Evolutionary conservation across 176 grass and related monocot species (phyloP), one percentile per base, ranked within the genome.

Genomic region (Areca catechu): DNA sequence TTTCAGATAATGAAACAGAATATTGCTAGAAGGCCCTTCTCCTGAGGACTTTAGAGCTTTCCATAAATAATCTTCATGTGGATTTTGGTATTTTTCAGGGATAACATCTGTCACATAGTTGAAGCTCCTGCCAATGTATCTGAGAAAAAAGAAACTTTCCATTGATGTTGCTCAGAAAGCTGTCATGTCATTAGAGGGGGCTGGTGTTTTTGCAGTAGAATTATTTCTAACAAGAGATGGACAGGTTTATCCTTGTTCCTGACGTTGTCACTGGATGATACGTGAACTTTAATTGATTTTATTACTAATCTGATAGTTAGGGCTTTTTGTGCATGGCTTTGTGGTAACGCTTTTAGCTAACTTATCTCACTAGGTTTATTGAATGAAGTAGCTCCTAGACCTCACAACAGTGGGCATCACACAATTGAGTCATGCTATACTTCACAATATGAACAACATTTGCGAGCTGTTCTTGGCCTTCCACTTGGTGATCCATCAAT

Each of bases 371-470:
- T 61, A 98, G 88, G 77, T 93, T 75, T 98, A 28, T 65, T 93
- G 67, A 98, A 89, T 30, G 94, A 98, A 77, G 94, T 98, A 16
- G 94, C 94, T 23, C 88, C 94, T 53, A 89, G 84, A 54, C 94
- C 94, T 48, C 94, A 98, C 73, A 98, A 98, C 21, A 93, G 94
- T 80, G 87, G 94, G 51, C 87, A 98, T 71, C 88, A 93, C 63
- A 93, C 84, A 50, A 98, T 98, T 6, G 94, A 98, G 51, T 80
- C 94, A 51, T 98, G 84, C 52, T 89, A 98, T 60, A 93, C 84
- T 54, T 98, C 94, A 76, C 94, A 98, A 57, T 98, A 93, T 7
- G 88, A 98, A 53, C 88, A 98, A 20, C 94, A 98, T 66, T 82
- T 98, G 61, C 78, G 88, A 20, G 94, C 94, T 77, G 80, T 93